Evolutionary conservation across 805 yeast species (phyloP).

Genomic region (Blastobotrys peoriensis): DNA sequence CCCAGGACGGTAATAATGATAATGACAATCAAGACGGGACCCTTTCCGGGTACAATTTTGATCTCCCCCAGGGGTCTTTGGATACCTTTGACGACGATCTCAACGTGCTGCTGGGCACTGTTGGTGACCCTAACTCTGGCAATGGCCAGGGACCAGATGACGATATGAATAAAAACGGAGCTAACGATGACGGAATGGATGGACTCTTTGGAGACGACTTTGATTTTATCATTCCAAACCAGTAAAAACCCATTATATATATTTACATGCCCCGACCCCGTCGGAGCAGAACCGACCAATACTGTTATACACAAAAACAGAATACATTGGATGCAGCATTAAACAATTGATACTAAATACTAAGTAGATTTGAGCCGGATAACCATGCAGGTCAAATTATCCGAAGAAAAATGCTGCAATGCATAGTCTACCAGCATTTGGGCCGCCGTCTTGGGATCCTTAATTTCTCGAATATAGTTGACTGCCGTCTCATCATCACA

Average conservation of each 20-base stretch:
- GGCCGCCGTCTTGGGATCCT: constrained; percentile 62
- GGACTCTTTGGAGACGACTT: constrained; percentile 27
- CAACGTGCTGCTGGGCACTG: constrained; percentile 14
- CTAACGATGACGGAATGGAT: constrained; percentile 18
- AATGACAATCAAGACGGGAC: constrained; percentile 2
- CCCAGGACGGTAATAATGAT: constrained; percentile 3
- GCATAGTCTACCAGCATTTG: constrained; percentile 64
- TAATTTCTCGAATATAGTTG: constrained; percentile 49
- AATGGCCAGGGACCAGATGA: constrained; percentile 3
- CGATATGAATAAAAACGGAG: constrained; percentile 1
- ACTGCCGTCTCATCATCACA: constrained; percentile 81
- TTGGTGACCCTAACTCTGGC: background rate
- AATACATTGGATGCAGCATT: background rate
- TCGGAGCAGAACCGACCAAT: background rate
- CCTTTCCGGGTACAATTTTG: background rate
- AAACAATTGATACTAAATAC: too few species aligned
- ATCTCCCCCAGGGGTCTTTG: constrained; percentile 1
- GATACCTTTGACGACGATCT: constrained; percentile 15
- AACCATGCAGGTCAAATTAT: constrained; percentile 90
- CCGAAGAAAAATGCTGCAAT: constrained; percentile 71
- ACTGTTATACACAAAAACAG: background rate
- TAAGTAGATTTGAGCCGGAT: too few species aligned
- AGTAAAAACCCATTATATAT: background rate
- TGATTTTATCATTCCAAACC: constrained; percentile 19
- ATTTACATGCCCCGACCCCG: background rate